Evolutionary conservation across 2,329 filamentous ascomycete genomes (phyloP), one percentile per base, ranked within the genome.

Genomic region (Sclerotinia trifoliorum): DNA sequence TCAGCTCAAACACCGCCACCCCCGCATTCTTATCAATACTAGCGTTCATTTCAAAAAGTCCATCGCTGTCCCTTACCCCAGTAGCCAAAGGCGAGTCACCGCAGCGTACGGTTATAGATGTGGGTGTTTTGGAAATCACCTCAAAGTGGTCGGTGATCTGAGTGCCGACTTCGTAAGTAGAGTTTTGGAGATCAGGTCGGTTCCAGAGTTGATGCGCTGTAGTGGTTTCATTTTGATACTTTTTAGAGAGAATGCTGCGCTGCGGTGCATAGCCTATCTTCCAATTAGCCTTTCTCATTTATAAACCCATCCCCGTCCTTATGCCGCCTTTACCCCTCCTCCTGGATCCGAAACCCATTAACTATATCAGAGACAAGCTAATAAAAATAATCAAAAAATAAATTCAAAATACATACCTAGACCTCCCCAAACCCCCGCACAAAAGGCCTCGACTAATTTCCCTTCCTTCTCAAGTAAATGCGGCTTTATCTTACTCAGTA

Each of bases 81-180:
- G 79, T 80, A 56, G 85, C 85, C 29, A 86, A 81, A 0, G 89
- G 89, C 2, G 85, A 86, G 70, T 88, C 89, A 21, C 89, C 89
- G 72, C 86, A 89, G 29, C 89, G 85, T 29, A 91, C 82, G 0
- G 87, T 82, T 69, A 91, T 88, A 15, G 83, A 80, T 8, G 82
- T 82, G 0, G 84, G 80, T 0, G 85, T 88, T 78, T 89, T 89
- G 65, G 88, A 85, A 0, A 92, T 80, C 0, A 92, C 88, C 77
- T 91, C 87, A 75, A 92, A 92, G 77, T 92, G 89, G 75, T 92
- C 88, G 3, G 86, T 90, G 68, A 92, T 84, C 52, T 81, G 76
- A 0, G 89, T 90, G 46, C 89, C 89, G 51, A 83, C 81, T 26
- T 87, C 83, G 75, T 91, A 92, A 13, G 73, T 81, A 68, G 81